Evolutionary conservation across 164 flowering plant genomes (phyloP), one percentile per base, ranked within the genome.

Genomic region (Platanus orientalis): DNA sequence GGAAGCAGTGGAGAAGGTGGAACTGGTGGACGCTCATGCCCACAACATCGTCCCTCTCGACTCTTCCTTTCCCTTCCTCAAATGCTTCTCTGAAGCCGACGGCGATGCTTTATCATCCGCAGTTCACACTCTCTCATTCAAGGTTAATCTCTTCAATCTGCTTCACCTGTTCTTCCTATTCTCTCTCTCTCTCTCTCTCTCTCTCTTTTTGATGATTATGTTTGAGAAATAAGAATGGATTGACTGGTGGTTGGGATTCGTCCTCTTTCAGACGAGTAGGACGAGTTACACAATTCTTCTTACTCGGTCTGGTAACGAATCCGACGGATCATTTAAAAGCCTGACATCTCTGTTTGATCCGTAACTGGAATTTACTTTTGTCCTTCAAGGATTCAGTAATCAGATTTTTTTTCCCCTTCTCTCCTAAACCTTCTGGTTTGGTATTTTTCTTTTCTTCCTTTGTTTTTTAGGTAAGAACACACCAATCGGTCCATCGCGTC

Each of bases 21-120:
- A 80, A 73, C 64, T 86, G 1, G 80, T 92, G 7, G 98, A 92
- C 68, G 87, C 79, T 16, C 98, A 92, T 65, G 95, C 93, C 17
- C 98, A 90, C 79, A 92, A 85, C 58, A 61, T 92, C 58, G 92
- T 88, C 19, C 75, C 81, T 19, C 52, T 83, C 12, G 80, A 93
- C 50, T 88, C 96, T 26, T 17, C 72, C 36, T 58, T 86, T 23
- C 87, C 92, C 4, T 88, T 93, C 77, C 54, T 88, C 70, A 60
- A 57, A 61, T 75, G 82, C 72, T 87, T 93, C 76, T 75, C 96
- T 52, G 94, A 86, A 74, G 96, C 98, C 21, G 60, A 75, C 24
- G 94, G 87, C 32, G 84, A 80, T 5, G 96, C 96, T 53, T 72
- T 89, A 47, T 61, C 83, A 54, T 60, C 36, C 62, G 84, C 75